phyloP scores from a whole-genome alignment of 1,284 basidiomycete genomes.

The Apiotrichum porosum region DNA sequence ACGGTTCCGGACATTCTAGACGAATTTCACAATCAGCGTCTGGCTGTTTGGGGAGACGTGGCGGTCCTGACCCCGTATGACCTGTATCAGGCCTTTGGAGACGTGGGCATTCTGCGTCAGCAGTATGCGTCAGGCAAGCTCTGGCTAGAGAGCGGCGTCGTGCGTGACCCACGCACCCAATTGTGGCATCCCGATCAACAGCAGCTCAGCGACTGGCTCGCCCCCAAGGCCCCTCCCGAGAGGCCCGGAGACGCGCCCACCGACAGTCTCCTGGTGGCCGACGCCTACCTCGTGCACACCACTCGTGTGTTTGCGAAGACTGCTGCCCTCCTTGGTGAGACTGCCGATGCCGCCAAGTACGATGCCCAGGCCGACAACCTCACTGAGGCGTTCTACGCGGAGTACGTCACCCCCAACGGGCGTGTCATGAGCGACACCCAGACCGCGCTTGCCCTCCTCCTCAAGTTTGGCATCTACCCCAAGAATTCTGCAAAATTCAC shows the following conservation, averaged over 20 bases:
- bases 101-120: conserved; percentile 18
- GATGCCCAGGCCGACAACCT: conserved; percentile 12
- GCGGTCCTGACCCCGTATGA: conserved; percentile 28
- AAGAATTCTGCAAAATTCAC: not conserved
- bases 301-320: conserved; percentile 23
- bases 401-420: conserved; percentile 30
- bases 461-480: conserved; percentile 26
- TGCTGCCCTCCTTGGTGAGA: conserved; percentile 23
- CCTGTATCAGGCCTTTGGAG: conserved; percentile 27
- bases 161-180: not conserved
- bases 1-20: conserved; percentile 26
- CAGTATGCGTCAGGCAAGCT: conserved; percentile 27
- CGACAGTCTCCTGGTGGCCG: conserved; percentile 28
- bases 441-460: conserved; percentile 26
- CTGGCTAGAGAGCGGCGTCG: conserved; percentile 34
- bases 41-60: conserved; percentile 29
- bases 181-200: no score
- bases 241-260: conserved; percentile 15
- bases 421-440: conserved; percentile 34
- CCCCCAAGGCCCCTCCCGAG: conserved; percentile 31
- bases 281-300: conserved; percentile 34
- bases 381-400: conserved; percentile 18
- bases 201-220: conserved; percentile 37
- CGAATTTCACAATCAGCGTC: not conserved
- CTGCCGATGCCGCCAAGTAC: conserved; percentile 15